Conservation (phyloP, 2,329 filamentous ascomycete genomes). For the Pseudogymnoascus sp. region DNA sequence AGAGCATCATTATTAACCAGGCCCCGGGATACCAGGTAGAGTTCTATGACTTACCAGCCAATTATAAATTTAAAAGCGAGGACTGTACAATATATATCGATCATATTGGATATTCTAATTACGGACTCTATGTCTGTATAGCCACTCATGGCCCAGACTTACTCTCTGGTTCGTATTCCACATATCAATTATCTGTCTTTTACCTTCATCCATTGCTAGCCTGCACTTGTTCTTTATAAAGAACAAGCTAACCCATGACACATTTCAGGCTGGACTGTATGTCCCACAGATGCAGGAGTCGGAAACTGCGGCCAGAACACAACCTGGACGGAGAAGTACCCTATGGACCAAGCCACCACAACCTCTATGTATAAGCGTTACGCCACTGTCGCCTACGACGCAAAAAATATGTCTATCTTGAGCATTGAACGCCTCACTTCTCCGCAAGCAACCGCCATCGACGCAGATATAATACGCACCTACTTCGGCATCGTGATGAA, state of each 20-base stretch:
- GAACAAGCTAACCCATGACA: not conserved
- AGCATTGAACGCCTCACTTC: not conserved
- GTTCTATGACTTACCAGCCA: not conserved
- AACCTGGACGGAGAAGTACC: slow-evolving; percentile 3
- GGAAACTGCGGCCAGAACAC: not conserved
- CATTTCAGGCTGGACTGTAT: not conserved
- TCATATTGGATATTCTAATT: not conserved
- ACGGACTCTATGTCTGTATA: slow-evolving; percentile 7
- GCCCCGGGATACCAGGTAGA: slow-evolving; percentile 3
- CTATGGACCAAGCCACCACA: slow-evolving; percentile 4
- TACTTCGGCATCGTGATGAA: slow-evolving; percentile 1
- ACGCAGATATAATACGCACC: slow-evolving; percentile 2
- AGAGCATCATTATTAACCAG: slow-evolving; percentile 1
- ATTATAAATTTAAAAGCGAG: not conserved
- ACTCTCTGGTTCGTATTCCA: not conserved
- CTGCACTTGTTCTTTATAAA: not conserved
- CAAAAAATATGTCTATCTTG: not conserved
- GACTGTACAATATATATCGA: not conserved
- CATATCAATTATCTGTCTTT: not conserved
- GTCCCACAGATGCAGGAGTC: not conserved
- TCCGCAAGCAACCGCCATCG: not conserved
- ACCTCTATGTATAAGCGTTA: not conserved
- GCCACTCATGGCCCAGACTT: not conserved
- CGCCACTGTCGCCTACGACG: not conserved
- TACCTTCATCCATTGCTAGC: not conserved